These are phyloP conservation scores for Pleurotus sapidus DNA, from an alignment of 768 basidiomycete species.

Conservation along the genomic window DNA sequence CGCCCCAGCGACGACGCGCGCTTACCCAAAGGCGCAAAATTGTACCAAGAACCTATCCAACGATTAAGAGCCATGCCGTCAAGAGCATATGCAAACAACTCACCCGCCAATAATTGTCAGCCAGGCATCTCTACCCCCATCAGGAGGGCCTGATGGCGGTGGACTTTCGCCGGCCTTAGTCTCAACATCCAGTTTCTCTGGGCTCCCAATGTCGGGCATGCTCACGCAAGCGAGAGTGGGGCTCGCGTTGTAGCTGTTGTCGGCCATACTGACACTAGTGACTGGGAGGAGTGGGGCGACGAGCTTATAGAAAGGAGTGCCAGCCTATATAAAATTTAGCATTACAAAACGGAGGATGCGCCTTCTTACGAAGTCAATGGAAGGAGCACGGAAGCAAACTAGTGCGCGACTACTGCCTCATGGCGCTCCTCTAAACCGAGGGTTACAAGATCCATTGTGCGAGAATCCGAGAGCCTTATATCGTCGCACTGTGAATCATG, in stretches of 20 bases:
- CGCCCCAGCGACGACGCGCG: background rate
- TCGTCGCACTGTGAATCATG: background rate
- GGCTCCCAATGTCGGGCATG: background rate
- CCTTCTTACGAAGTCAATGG: conserved; percentile 3
- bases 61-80: background rate
- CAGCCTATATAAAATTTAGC: background rate
- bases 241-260: conserved; percentile 4
- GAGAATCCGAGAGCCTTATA: conserved; percentile 4
- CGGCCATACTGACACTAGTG: background rate
- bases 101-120: conserved; percentile 42
- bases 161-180: background rate
- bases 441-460: background rate
- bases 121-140: conserved; percentile 41
- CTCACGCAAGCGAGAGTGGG: conserved; percentile 2
- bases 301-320: background rate
- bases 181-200: background rate
- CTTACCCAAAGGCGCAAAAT: conserved; percentile 45
- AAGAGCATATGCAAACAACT: conserved; percentile 14
- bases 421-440: conserved; percentile 5
- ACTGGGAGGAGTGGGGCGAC: background rate
- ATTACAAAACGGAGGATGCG: background rate
- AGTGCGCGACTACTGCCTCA: conserved; percentile 2
- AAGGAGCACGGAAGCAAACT: background rate
- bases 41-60: conserved; percentile 36
- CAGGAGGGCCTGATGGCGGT: conserved; percentile 13